Evolutionary conservation across 2,329 filamentous ascomycete genomes (phyloP), one percentile per base, ranked within the genome.

Genomic region (Huntiella decipiens): DNA sequence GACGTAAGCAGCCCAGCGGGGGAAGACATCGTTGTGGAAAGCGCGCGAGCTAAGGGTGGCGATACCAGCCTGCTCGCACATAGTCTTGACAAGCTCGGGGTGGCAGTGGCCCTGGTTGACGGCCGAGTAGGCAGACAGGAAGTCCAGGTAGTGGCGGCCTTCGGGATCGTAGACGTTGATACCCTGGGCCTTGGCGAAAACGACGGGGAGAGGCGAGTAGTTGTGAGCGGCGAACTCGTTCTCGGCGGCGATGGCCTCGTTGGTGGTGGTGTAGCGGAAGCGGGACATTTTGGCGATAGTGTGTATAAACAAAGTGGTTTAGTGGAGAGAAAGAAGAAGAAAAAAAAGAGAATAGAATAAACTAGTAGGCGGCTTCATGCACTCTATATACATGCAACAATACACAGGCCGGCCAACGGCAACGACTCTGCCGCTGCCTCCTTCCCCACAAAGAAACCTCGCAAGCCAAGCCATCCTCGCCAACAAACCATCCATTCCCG

Each of bases 51-150:
- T 94, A 54, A 96, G 74, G 0, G 88, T 95, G 57, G 96, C 67
- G 35, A 86, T 80, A 53, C 79, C 74, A 41, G 91, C 91, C 66
- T 98, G 91, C 53, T 94, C 84, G 34, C 77, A 77, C 51, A 98
- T 69, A 11, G 87, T 82, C 62, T 88, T 87, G 60, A 98, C 78
- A 48, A 96, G 77, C 66, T 93, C 87, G 4, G 91, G 91, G 66
- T 98, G 88, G 65, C 88, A 96, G 64, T 98, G 88, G 52, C 88
- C 88, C 65, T 96, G 88, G 68, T 96, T 96, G 60, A 96, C 86
- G 51, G 91, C 91, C 55, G 83, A 92, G 71, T 98, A 98, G 53
- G 91, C 91, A 40, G 88, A 96, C 53, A 98, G 77, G 66, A 95
- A 98, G 66, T 98, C 91, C 56, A 96, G 77, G 64, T 98, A 96